Evolutionary conservation across 2,329 filamentous ascomycete species (phyloP).

Genomic region (Pseudocercospora ulei): DNA sequence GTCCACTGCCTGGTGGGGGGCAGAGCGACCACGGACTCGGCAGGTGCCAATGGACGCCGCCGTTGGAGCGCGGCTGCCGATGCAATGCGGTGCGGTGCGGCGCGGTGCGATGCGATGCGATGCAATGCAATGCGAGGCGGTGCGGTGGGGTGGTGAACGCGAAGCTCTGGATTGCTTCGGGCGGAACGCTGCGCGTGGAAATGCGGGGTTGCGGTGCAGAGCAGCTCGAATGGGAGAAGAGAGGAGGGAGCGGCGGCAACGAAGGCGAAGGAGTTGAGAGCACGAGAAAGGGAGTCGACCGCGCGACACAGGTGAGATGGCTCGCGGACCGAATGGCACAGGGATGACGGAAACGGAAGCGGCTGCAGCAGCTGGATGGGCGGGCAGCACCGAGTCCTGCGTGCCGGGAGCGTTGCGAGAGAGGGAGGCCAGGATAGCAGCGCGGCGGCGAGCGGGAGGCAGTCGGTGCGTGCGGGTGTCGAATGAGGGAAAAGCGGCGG

Average conservation of each 20-base stretch:
- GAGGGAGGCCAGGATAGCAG: not conserved
- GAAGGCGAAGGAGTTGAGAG: constrained; percentile 4
- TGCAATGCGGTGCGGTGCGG: not conserved
- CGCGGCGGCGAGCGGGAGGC: constrained; percentile 9
- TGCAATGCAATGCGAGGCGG: not conserved
- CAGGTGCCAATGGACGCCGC: not conserved
- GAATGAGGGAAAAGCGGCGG: not conserved
- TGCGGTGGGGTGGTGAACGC: constrained; percentile 1
- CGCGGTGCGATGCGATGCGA: not conserved
- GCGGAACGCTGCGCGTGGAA: constrained; percentile 1
- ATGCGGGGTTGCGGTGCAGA: constrained; percentile 8
- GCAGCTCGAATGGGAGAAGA: constrained; percentile 22
- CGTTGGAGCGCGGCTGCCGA: too few species aligned
- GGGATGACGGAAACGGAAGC: constrained; percentile 20
- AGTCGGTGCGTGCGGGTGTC: not conserved
- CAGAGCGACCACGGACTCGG: not conserved
- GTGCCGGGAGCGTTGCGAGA: constrained; percentile 14
- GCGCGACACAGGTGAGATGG: constrained; percentile 13
- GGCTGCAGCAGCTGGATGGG: constrained; percentile 23
- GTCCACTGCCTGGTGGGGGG: not conserved
- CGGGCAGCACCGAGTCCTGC: constrained; percentile 19
- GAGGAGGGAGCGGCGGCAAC: constrained; percentile 7
- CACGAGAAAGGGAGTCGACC: constrained; percentile 16
- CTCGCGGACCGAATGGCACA: constrained; percentile 24
- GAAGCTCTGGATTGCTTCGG: not conserved